Evolutionary conservation across 2,329 filamentous ascomycete species (phyloP).

Genomic region (Neonectria punicea): DNA sequence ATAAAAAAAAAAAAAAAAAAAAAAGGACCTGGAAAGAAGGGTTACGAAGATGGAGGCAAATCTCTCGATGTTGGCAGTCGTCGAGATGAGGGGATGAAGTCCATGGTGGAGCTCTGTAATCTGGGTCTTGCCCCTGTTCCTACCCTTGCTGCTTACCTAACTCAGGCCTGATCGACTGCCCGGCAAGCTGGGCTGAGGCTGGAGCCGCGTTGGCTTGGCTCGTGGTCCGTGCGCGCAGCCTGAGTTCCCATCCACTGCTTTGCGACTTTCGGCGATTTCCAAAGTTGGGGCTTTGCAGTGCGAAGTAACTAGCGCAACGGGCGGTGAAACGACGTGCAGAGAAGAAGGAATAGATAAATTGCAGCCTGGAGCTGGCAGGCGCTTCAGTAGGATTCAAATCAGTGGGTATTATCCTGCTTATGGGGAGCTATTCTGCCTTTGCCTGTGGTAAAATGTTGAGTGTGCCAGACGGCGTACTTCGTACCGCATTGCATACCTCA

Average conservation of each 20-base stretch:
- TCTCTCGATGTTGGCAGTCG: not conserved
- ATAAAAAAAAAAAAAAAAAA: too few species aligned
- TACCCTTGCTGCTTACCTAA: constrained; percentile 29
- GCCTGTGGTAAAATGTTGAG: not conserved
- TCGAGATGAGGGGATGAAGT: constrained; percentile 30
- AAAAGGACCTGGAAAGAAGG: too few species aligned
- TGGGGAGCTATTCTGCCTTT: not conserved
- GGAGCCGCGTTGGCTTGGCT: not conserved
- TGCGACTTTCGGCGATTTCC: not conserved
- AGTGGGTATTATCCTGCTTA: too few species aligned
- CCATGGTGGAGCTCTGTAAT: not conserved
- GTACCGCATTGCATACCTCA: not conserved
- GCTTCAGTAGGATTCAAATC: not conserved
- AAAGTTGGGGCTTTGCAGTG: not conserved
- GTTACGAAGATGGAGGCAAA: not conserved
- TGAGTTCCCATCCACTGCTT: not conserved
- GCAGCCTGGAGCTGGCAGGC: not conserved
- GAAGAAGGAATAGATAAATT: not conserved
- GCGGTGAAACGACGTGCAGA: not conserved
- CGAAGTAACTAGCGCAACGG: not conserved
- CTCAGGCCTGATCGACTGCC: not conserved
- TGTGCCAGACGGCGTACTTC: not conserved
- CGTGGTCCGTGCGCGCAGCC: not conserved
- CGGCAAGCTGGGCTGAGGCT: not conserved
- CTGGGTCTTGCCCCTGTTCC: not conserved